Evolutionary conservation across 208 protist species (phyloP).

Genomic region (Tritrichomonas foetus): DNA sequence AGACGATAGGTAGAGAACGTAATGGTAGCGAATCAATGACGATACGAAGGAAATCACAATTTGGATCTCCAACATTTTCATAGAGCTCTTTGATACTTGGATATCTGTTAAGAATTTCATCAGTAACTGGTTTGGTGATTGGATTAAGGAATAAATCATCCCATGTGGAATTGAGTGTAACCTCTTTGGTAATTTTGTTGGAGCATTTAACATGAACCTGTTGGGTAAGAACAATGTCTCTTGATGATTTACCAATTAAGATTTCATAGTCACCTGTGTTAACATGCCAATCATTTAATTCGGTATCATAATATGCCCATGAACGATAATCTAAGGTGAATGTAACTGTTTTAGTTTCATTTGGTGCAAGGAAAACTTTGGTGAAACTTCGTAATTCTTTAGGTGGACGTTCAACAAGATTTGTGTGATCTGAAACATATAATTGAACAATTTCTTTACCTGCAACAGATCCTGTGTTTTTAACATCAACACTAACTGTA

Average conservation of each 20-base stretch:
- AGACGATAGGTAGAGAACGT: no score
- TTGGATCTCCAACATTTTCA: no score
- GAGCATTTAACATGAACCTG: not conserved
- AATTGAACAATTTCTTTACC: constrained; percentile 39
- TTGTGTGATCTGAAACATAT: not conserved
- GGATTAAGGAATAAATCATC: no score
- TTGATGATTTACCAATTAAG: not conserved
- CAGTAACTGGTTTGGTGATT: no score
- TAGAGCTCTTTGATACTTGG: no score
- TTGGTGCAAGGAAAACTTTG: not conserved
- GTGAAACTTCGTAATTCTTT: not conserved
- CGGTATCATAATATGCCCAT: not conserved
- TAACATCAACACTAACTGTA: not conserved
- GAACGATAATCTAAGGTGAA: not conserved
- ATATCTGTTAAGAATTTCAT: no score
- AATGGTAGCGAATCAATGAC: no score
- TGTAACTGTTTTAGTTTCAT: not conserved
- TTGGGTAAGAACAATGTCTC: not conserved
- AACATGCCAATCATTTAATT: not conserved
- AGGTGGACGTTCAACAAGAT: not conserved
- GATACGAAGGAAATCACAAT: no score
- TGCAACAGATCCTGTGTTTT: constrained; percentile 10
- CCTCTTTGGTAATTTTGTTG: no score
- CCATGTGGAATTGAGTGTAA: no score
- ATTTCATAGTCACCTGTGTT: not conserved